A percentile compares a stretch with the other conserved stretches of the same genome.
Conservation (phyloP, 2,329 filamentous ascomycete species). For the Parafenestella ontariensis region DNA sequence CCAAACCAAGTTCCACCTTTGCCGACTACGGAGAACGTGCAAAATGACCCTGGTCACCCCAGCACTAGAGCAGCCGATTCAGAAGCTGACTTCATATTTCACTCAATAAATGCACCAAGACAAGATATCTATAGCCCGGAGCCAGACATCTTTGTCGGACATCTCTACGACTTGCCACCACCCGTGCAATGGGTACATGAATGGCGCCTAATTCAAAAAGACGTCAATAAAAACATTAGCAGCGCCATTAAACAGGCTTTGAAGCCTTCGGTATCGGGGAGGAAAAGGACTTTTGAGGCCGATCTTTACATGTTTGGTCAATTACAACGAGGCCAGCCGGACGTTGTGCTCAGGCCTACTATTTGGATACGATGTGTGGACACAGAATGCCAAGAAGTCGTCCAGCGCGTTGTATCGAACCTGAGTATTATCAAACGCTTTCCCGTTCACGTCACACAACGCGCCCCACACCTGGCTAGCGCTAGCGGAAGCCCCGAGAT, state of each 20-base stretch:
- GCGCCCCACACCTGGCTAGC: slow-evolving; percentile 6
- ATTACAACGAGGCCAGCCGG: too few species aligned
- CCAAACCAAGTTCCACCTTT: too few species aligned
- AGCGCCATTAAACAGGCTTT: too few species aligned
- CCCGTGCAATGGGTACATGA: neutral
- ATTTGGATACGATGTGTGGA: slow-evolving; percentile 16
- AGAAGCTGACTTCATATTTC: too few species aligned
- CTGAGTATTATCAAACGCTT: slow-evolving; percentile 2
- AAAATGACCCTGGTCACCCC: too few species aligned
- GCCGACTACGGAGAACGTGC: too few species aligned
- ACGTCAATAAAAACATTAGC: neutral
- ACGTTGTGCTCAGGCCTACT: slow-evolving; percentile 4
- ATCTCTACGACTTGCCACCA: slow-evolving; percentile 4
- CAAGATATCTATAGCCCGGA: slow-evolving; percentile 5
- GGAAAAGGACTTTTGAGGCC: slow-evolving; percentile 5
- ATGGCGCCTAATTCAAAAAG: neutral
- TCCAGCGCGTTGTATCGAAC: slow-evolving; percentile 4
- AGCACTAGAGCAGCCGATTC: too few species aligned
- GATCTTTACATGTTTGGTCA: slow-evolving; percentile 13
- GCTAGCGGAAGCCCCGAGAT: too few species aligned
- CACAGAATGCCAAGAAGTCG: neutral
- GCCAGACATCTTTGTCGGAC: slow-evolving; percentile 5
- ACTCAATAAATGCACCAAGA: too few species aligned
- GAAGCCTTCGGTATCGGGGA: too few species aligned
- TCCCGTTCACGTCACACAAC: slow-evolving; percentile 4